Evolutionary conservation across 83 land plant genomes (phyloP).

Genomic region (Picea abies): DNA sequence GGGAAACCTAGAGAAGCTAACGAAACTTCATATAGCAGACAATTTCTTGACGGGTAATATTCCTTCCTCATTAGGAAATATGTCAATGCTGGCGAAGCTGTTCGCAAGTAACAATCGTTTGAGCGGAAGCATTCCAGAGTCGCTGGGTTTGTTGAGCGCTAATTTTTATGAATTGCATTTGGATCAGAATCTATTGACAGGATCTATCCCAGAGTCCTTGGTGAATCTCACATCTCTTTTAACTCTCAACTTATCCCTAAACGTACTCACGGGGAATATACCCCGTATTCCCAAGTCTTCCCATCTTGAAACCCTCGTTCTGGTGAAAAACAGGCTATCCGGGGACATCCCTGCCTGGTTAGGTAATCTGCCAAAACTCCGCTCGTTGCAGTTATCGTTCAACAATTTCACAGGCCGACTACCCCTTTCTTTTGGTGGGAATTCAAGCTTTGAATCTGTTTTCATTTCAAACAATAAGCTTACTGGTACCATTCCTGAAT

Average conservation of each 20-base stretch:
- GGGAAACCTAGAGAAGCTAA: slow-evolving; percentile 47
- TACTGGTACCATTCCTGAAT: slow-evolving; percentile 28
- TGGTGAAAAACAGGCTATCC: slow-evolving; percentile 10
- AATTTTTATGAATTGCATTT: no score
- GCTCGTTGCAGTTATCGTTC: slow-evolving; percentile 29
- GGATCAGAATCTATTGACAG: no score
- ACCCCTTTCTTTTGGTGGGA: slow-evolving; percentile 23
- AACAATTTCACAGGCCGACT: slow-evolving; percentile 31
- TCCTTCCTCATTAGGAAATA: slow-evolving; percentile 15
- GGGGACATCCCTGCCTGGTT: slow-evolving; percentile 37
- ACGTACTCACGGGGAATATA: not conserved
- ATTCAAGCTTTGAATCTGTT: slow-evolving; percentile 31
- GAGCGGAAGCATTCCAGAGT: no score
- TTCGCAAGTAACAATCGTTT: not conserved
- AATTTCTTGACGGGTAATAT: slow-evolving; percentile 54
- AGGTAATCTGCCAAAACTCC: slow-evolving; percentile 26
- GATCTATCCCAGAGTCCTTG: not conserved
- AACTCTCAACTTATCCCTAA: not conserved
- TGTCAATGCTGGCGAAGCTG: no score
- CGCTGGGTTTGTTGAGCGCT: no score
- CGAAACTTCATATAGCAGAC: slow-evolving; percentile 42
- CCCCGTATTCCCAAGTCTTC: not conserved
- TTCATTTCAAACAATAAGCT: slow-evolving; percentile 31
- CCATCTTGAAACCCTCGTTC: no score
- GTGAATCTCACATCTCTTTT: no score